Evolutionary conservation across 768 basidiomycete species (phyloP).

Genomic region (Boletales sp.): DNA sequence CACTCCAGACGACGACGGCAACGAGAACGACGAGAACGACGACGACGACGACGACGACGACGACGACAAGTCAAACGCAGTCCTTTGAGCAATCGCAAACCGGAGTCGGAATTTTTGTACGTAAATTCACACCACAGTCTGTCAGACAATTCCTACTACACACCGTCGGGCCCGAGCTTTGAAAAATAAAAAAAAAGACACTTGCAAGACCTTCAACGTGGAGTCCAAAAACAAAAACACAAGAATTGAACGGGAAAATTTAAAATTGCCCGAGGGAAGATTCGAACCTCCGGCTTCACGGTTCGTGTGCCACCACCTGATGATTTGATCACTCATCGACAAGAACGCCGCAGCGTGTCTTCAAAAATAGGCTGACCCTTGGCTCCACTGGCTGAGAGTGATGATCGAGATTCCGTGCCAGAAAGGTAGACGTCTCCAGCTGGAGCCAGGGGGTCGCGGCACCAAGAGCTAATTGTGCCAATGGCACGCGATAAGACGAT

Average conservation of each 20-base stretch:
- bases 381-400: background rate
- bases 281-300: slow-evolving; percentile 42
- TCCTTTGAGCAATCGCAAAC: slow-evolving; percentile 12
- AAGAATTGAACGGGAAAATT: no score
- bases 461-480: slow-evolving; percentile 22
- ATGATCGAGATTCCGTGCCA: no score
- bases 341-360: slow-evolving; percentile 23
- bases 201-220: no score
- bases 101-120: slow-evolving; percentile 27
- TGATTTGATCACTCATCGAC: slow-evolving; percentile 46
- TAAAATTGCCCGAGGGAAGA: slow-evolving; percentile 33
- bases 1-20: slow-evolving; percentile 9
- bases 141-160: no score
- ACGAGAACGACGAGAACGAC: slow-evolving; percentile 2
- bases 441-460: no score
- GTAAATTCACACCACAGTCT: slow-evolving; percentile 16
- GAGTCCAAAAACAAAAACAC: slow-evolving; percentile 3
- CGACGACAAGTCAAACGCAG: slow-evolving; percentile 10
- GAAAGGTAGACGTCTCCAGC: no score
- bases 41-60: slow-evolving; percentile 1
- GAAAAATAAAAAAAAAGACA: no score
- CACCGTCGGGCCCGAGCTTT: no score
- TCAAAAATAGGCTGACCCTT: background rate
- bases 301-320: slow-evolving; percentile 37
- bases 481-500: slow-evolving; percentile 18